Percentiles rank a stretch among this genome's conserved stretches.
These are phyloP conservation scores for Gastrolobium villosum DNA, from an alignment of 306 rosid genomes.

Conservation along the genomic window DNA sequence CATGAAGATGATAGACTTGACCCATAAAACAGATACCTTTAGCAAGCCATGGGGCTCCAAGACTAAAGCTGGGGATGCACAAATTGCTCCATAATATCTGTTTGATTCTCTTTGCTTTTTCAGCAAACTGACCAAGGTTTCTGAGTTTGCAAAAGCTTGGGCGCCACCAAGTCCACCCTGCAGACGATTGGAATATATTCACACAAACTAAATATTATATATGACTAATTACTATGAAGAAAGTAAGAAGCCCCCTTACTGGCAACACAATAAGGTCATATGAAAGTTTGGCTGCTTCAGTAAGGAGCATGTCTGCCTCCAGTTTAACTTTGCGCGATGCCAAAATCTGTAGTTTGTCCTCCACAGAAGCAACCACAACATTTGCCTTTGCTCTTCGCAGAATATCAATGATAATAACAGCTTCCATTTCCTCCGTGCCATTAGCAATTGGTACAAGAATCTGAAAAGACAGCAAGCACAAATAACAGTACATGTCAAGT, in stretches of 20 bases:
- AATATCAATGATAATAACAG: slow-evolving; percentile 77
- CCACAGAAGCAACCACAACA: slow-evolving; percentile 92
- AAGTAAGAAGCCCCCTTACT: slow-evolving; percentile 56
- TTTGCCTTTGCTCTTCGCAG: slow-evolving; percentile 85
- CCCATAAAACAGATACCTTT: slow-evolving; percentile 61
- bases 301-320: slow-evolving; percentile 85
- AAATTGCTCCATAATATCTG: slow-evolving; percentile 90
- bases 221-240: slow-evolving; percentile 1
- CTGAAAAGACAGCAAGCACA: slow-evolving; percentile 56
- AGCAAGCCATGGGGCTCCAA: slow-evolving; percentile 94
- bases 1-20: slow-evolving; percentile 23
- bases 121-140: slow-evolving; percentile 72
- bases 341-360: slow-evolving; percentile 67
- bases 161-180: slow-evolving; percentile 99
- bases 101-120: slow-evolving; percentile 78
- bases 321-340: slow-evolving; percentile 88
- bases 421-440: slow-evolving; percentile 99
- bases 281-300: slow-evolving; percentile 74
- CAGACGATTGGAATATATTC: slow-evolving; percentile 39
- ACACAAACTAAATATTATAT: slow-evolving; percentile 25
- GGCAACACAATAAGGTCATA: slow-evolving; percentile 90
- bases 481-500: slow-evolving; percentile 23
- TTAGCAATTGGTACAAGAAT: slow-evolving; percentile 91
- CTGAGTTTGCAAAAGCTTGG: slow-evolving; percentile 83
- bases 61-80: slow-evolving; percentile 94